Base-by-base conservation (phyloP, 441 rosid genomes). In the Isatis lusitanica region DNA sequence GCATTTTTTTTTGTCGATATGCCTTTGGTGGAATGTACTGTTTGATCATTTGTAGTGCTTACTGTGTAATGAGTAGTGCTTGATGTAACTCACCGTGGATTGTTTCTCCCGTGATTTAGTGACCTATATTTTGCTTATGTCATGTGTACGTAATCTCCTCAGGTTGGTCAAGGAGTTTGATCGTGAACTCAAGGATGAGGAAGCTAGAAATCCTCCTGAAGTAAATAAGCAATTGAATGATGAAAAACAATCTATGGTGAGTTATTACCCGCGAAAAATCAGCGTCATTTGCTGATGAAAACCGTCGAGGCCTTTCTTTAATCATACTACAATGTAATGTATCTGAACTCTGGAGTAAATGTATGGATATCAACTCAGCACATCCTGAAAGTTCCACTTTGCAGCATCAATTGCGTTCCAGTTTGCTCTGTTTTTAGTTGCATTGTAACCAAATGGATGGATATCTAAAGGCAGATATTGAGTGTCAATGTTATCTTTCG, bases 171-270 rank as follows among this genome's bases (percentile, higher is more conserved):
- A 95, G 82, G 98, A 95, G 75, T 86, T 95, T 21, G 99, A 95
- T 78, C 94, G 91, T 39, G 98, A 90, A 77, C 82, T 87, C 74
- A 91, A 95, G 83, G 97, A 87, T 44, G 97, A 90, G 73, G 98
- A 91, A 86, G 70, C 78, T 80, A 84, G 35, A 82, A 91, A 85
- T 82, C 87, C 99, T 69, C 86, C 94, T 36, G 89, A 95, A 77
- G 88, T 88, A 42, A 91, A 84, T 77, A 91, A 84, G 83, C 98
- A 81, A 76, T 90, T 95, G 81, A 95, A 91, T 66, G 99, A 95
- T 50, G 99, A 93, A 86, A 95, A 95, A 85, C 99, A 95, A 79
- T 91, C 99, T 74, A 79, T 95, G 99, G 99, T 91, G 9, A 76
- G 92, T 80, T 59, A 17, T 9, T 9, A 36, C 4, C 11, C 12